Evolutionary conservation across 345 rosid genomes (phyloP).

Genomic region (Pugionium dolabratum): DNA sequence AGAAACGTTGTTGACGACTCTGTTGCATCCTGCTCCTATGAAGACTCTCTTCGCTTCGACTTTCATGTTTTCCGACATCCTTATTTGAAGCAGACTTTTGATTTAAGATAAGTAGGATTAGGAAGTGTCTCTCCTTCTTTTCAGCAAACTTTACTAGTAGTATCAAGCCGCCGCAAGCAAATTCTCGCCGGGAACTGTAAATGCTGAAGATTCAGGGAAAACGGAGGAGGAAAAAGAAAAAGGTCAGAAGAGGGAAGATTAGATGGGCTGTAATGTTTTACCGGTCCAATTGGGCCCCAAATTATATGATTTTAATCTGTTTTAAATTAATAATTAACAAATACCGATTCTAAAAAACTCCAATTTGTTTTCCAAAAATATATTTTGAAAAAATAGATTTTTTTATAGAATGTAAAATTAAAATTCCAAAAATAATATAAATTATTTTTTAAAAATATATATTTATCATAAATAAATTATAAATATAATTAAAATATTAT

Average conservation of each 20-base stretch:
- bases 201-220: conserved; percentile 1
- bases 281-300: not conserved
- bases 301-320: too few relatives aligned
- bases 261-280: conserved; percentile 2
- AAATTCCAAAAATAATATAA: too few relatives aligned
- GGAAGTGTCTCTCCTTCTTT: not conserved
- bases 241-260: not conserved
- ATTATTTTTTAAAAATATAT: too few relatives aligned
- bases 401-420: too few relatives aligned
- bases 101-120: not conserved
- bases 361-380: too few relatives aligned
- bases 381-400: too few relatives aligned
- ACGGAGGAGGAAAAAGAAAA: not conserved
- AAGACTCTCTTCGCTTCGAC: conserved; percentile 61
- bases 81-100: not conserved
- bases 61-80: conserved; percentile 32
- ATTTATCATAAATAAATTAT: too few relatives aligned
- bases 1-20: conserved; percentile 82
- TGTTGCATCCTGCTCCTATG: conserved; percentile 92
- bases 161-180: conserved; percentile 12
- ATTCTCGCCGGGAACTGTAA: conserved; percentile 7
- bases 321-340: too few relatives aligned
- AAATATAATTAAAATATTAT: too few relatives aligned
- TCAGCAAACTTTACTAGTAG: not conserved
- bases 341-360: too few relatives aligned